Evolutionary conservation across 1,139 yeast species (phyloP).

Genomic region (Kodamaea derodonti): DNA sequence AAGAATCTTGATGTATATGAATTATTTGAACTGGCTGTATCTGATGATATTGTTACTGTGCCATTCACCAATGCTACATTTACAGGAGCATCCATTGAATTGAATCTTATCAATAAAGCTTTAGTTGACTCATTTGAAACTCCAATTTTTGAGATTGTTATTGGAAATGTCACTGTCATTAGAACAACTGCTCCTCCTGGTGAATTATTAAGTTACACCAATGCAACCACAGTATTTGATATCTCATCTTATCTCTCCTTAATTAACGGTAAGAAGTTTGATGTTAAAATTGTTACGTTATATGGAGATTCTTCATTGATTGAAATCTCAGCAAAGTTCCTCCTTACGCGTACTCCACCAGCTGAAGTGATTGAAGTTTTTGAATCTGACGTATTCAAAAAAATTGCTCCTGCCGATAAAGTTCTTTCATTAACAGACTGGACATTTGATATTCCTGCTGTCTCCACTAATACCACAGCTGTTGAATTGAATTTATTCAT

Average conservation of each 20-base stretch:
- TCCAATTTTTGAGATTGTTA: slow-evolving; percentile 2
- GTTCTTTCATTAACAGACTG: slow-evolving; percentile 5
- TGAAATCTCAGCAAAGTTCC: slow-evolving; percentile 1
- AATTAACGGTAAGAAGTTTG: slow-evolving; percentile 3
- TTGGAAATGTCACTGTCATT: slow-evolving; percentile 4
- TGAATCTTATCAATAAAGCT: slow-evolving; percentile 6
- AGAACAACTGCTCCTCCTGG: slow-evolving; percentile 3
- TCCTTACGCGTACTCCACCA: background rate
- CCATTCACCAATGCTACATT: background rate
- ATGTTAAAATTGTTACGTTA: slow-evolving; percentile 3
- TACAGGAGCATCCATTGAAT: slow-evolving; percentile 3
- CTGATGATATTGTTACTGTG: background rate
- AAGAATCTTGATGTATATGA: background rate
- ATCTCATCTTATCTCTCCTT: slow-evolving; percentile 1
- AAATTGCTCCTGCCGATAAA: background rate
- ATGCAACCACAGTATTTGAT: slow-evolving; percentile 3
- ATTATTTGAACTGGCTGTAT: background rate
- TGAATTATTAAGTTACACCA: slow-evolving; percentile 1
- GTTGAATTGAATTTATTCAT: slow-evolving; percentile 25
- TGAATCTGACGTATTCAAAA: slow-evolving; percentile 1
- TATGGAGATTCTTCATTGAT: slow-evolving; percentile 2
- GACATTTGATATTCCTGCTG: slow-evolving; percentile 5
- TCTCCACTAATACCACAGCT: slow-evolving; percentile 23
- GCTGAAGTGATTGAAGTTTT: background rate
- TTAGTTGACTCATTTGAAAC: slow-evolving; percentile 1